Evolutionary conservation across 768 basidiomycete species (phyloP).

Genomic region (Cytidiella melzeri): DNA sequence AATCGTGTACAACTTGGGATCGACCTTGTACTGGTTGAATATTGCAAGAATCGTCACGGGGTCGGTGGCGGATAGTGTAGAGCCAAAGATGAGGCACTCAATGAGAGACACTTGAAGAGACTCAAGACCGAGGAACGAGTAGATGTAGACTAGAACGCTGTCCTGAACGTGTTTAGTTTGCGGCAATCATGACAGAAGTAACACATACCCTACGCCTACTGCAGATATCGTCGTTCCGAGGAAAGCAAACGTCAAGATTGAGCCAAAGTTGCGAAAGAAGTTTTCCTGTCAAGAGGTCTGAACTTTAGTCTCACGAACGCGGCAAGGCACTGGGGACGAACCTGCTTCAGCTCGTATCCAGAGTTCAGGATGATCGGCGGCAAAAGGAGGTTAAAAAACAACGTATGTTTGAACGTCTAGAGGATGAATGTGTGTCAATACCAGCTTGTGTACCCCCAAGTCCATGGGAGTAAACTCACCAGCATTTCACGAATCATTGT

Average conservation of each 20-base stretch:
- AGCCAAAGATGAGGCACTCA: conserved; percentile 95
- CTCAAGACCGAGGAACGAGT: conserved; percentile 89
- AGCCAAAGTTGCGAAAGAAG: conserved; percentile 98
- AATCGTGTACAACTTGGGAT: conserved; percentile 94
- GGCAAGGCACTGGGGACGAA: too few relatives aligned
- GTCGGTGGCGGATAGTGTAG: conserved; percentile 94
- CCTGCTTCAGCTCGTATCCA: conserved; percentile 96
- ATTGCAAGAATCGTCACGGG: conserved; percentile 97
- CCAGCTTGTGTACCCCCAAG: too few relatives aligned
- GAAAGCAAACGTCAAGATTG: conserved; percentile 91
- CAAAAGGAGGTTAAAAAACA: conserved; percentile 97
- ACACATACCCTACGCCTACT: conserved; percentile 86
- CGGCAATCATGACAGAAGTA: not conserved
- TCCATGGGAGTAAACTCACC: conserved; percentile 62
- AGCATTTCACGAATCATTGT: conserved; percentile 97
- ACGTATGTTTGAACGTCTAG: conserved; percentile 92
- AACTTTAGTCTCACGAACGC: too few relatives aligned
- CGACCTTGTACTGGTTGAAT: conserved; percentile 97
- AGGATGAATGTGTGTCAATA: too few relatives aligned
- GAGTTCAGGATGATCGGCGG: conserved; percentile 98
- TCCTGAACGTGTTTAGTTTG: conserved; percentile 42
- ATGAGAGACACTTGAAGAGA: conserved; percentile 78
- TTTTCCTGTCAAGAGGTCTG: conserved; percentile 60
- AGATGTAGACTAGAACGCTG: conserved; percentile 91
- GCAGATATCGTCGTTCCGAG: conserved; percentile 95